A percentile compares a stretch with the other conserved stretches of the same genome.
These are phyloP conservation scores for Sugiyamaella castrensis DNA, from an alignment of 1,139 yeast species.

Conservation along the genomic window DNA sequence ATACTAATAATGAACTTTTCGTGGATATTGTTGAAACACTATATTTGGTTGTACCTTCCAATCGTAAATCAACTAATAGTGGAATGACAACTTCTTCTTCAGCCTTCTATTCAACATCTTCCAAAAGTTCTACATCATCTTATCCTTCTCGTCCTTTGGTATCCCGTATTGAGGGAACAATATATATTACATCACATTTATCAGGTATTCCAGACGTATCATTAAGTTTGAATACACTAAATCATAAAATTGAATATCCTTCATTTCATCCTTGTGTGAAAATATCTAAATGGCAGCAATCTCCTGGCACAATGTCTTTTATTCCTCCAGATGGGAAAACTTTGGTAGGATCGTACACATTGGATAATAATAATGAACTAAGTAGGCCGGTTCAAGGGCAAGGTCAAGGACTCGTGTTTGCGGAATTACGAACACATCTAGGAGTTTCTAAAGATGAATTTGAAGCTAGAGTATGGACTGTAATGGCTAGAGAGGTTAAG, in stretches of 20 bases:
- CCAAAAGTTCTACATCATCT: slow-evolving; percentile 6
- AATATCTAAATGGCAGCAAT: slow-evolving; percentile 31
- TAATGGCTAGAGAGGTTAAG: slow-evolving; percentile 49
- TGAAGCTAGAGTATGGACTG: slow-evolving; percentile 62
- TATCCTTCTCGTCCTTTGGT: slow-evolving; percentile 43
- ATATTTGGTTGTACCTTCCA: slow-evolving; percentile 30
- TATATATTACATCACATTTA: slow-evolving; percentile 63
- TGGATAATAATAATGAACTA: slow-evolving; percentile 43
- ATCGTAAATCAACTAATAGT: not conserved
- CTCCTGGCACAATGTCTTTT: slow-evolving; percentile 50
- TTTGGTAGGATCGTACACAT: slow-evolving; percentile 59
- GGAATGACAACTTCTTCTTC: slow-evolving; percentile 28
- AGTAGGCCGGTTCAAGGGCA: slow-evolving; percentile 22
- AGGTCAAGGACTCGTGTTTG: slow-evolving; percentile 52
- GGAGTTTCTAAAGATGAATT: slow-evolving; percentile 69
- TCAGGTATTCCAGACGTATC: slow-evolving; percentile 75
- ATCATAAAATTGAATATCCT: slow-evolving; percentile 38
- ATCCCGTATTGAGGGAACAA: slow-evolving; percentile 63
- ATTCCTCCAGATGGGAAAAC: slow-evolving; percentile 88
- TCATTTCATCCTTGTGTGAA: slow-evolving; percentile 58
- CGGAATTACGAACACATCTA: slow-evolving; percentile 58
- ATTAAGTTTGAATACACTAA: slow-evolving; percentile 48
- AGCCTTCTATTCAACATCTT: slow-evolving; percentile 33
- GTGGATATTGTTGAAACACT: slow-evolving; percentile 70
- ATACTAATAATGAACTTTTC: slow-evolving; percentile 75